Evolutionary conservation across 768 basidiomycete genomes (phyloP).

Genomic region (Amanita rubescens): DNA sequence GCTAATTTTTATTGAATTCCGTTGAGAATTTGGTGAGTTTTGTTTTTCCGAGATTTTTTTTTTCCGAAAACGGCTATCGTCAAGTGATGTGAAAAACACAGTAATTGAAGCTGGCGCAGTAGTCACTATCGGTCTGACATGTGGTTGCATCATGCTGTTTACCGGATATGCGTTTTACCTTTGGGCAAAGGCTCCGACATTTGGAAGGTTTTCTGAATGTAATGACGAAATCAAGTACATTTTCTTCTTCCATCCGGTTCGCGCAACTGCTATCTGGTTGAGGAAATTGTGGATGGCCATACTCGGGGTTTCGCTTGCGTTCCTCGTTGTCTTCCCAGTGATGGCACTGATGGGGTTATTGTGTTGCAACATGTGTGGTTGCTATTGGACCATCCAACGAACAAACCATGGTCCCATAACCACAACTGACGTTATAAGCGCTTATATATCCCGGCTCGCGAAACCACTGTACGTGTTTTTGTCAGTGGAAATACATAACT

Average conservation of each 20-base stretch:
- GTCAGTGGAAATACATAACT: background rate
- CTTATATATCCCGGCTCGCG: background rate
- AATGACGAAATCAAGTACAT: slow-evolving; percentile 11
- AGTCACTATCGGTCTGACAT: background rate
- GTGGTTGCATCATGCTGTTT: slow-evolving; percentile 9
- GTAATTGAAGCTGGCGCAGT: no score
- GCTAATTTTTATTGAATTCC: no score
- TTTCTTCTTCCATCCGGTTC: slow-evolving; percentile 7
- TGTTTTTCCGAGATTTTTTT: no score
- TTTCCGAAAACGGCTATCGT: no score
- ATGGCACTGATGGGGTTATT: background rate
- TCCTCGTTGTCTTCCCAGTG: background rate
- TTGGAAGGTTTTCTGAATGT: background rate
- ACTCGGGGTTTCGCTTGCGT: background rate
- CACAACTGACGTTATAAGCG: background rate
- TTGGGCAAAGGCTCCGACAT: slow-evolving; percentile 9
- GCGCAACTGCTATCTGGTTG: slow-evolving; percentile 9
- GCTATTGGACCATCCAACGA: no score
- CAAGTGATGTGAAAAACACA: no score
- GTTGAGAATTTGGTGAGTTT: no score
- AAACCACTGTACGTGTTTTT: background rate
- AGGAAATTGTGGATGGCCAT: slow-evolving; percentile 12
- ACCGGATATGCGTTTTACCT: slow-evolving; percentile 9
- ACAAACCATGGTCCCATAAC: no score
- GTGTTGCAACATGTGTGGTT: background rate